Base-by-base conservation (phyloP, 352 stramenopile genomes). In the Hyaloperonospora brassicae region DNA sequence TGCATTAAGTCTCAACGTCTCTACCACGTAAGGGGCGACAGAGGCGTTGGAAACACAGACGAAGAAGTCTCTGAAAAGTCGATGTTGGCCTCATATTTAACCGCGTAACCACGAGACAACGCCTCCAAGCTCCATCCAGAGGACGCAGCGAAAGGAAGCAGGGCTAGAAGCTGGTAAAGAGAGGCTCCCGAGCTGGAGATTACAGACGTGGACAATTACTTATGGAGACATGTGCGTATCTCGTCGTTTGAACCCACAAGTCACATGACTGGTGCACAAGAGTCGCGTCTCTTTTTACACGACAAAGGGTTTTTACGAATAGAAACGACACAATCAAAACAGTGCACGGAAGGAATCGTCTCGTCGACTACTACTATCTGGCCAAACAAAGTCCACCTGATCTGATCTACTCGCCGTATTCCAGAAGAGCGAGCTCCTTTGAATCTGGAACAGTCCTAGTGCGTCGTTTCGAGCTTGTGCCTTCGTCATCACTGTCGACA, bases 61-160 rank as follows among this genome's bases (percentile, higher is more conserved):
- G 36, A 68, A 62, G 34, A 66, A 62, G 35, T 62, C 52, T 56
- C 56, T 23, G 14, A 69, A 64, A 69, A 45, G 42, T 78, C 45
- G 36, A 50, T 89, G 35, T 89, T 23, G 48, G 79, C 79, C 79
- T 73, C 70, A 81, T 65, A 71, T 89, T 89, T 89, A 87, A 89
- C 79, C 83, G 63, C 61, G 59, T 64, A 78, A 74, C 61, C 66
- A 71, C 62, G 52, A n/a, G 52, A 42, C 17, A 25, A 54, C 52
- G 24, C 27, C 52, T 57, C 49, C 59, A 6, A 22, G 40, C 44
- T 57, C 57, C 50, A 61, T 64, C 62, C 50, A 64, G 22, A 61
- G n/a, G 62, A 59, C 50, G 43, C 50, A 59, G 47, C 52, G 35
- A 57, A 57, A 57, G 50, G 13, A 52, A 27, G 50, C 48, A 66